Base-by-base conservation (phyloP, 2,329 filamentous ascomycete species). In the Trichoderma pleuroti region DNA sequence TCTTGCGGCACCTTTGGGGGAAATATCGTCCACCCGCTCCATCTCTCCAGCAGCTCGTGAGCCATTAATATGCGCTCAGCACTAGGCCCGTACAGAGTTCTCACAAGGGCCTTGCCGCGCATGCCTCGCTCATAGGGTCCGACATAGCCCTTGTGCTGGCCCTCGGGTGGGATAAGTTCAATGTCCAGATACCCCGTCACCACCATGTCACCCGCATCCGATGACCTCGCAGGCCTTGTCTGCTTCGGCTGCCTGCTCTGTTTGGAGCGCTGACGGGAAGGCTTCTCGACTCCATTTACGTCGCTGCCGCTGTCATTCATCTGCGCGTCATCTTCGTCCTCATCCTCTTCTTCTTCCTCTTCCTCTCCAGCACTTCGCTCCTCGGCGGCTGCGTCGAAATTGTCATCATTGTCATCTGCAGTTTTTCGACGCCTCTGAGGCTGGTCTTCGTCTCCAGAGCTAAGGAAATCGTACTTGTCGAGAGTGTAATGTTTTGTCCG, bases 21-120 rank as follows among this genome's bases (percentile, higher is more conserved):
- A 59, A 85, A 74, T 10, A 84, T 79, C 4, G 80, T 79, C 75
- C 79, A 82, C 57, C 77, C 74, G 30, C 77, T 76, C 82, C 83
- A 85, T n/a, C 80, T 81, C 60, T 80, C 78, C 34, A 84, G 75
- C 74, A 84, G 76, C 32, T 76, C 77, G 75, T 81, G 79, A 30
- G 80, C 77, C 59, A 79, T 76, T 46, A 75, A 77, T 70, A 84
- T 75, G 9, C 78, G 75, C 9, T 78, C 74, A 32, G 76, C 75
- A 28, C 80, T 78, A 0, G 83, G 80, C 1, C 84, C 83, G 73
- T 84, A 86, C 79, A 84, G 81, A 36, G 80, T 76, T 30, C 80
- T 78, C 11, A 84, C 72, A 8, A 81, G 77, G 2, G 77, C 74
- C 8, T 78, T 76, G 21, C 79, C 78, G 46, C 80, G 79, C 16